Evolutionary conservation across 441 rosid species (phyloP).

Genomic region (Adansonia gregorii): DNA sequence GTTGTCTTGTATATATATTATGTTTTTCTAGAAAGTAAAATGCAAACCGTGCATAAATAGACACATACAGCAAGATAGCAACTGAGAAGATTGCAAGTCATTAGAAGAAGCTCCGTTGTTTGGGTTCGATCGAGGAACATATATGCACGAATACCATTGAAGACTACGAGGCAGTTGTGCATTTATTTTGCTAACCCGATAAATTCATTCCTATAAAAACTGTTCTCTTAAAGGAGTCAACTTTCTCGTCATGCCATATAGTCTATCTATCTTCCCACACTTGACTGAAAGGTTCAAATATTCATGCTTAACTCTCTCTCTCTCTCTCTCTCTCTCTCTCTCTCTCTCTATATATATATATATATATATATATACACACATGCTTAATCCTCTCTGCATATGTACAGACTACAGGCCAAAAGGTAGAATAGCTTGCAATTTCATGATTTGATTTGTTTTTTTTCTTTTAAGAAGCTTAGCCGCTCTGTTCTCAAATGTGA

Average conservation of each 20-base stretch:
- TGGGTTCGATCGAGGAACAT: background rate
- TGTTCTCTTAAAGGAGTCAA: background rate
- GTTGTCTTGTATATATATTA: background rate
- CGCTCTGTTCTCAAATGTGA: slow-evolving; percentile 1
- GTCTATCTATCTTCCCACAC: background rate
- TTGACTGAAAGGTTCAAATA: background rate
- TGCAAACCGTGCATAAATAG: background rate
- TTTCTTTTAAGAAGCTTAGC: background rate
- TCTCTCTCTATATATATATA: too few relatives aligned
- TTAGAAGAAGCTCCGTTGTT: background rate
- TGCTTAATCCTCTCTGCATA: background rate
- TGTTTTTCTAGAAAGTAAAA: background rate
- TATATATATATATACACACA: background rate
- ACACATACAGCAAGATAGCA: background rate
- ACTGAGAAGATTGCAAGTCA: slow-evolving; percentile 1
- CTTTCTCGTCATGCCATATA: background rate
- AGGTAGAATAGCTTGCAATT: background rate
- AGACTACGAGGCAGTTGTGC: slow-evolving; percentile 11
- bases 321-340: too few relatives aligned
- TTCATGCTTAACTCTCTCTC: background rate
- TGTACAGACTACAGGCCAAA: too few relatives aligned
- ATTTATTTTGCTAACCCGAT: background rate
- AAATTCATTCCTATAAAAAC: background rate
- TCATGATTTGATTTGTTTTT: background rate
- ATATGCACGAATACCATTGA: background rate